Conservation (phyloP, 1,139 yeast genomes). For the Debaryomycetaceae sp. region DNA sequence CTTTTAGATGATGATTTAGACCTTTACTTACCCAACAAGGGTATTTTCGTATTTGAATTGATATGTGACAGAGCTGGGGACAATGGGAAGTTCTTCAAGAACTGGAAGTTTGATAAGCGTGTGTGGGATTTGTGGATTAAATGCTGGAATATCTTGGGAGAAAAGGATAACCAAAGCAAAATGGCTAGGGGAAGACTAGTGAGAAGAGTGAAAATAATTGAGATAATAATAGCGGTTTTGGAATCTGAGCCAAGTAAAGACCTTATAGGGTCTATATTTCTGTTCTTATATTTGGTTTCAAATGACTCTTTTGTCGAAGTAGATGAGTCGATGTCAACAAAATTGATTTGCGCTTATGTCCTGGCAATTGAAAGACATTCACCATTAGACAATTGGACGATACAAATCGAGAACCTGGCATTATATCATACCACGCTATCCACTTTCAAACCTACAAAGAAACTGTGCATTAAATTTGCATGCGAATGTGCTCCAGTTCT, state of each 20-base stretch:
- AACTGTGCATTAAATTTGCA: constrained; percentile 25
- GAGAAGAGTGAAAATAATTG: constrained; percentile 28
- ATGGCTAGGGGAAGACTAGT: constrained; percentile 28
- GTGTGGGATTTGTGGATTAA: constrained; percentile 49
- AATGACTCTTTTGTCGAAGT: constrained; percentile 27
- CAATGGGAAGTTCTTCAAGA: constrained; percentile 22
- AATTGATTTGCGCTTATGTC: constrained; percentile 17
- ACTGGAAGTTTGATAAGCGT: constrained; percentile 38
- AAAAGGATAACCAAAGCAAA: constrained; percentile 7
- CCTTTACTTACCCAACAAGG: constrained; percentile 59
- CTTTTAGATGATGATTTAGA: constrained; percentile 37
- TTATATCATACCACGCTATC: constrained; percentile 23
- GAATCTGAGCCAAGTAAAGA: constrained; percentile 5
- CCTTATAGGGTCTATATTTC: constrained; percentile 15
- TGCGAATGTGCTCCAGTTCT: constrained; percentile 14
- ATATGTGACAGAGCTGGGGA: constrained; percentile 65
- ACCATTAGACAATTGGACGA: constrained; percentile 18
- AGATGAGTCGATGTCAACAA: constrained; percentile 27
- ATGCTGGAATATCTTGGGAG: constrained; percentile 33
- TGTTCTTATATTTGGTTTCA: constrained; percentile 15
- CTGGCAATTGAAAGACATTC: constrained; percentile 1
- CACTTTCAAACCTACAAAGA: constrained; percentile 29
- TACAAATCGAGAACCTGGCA: constrained; percentile 16
- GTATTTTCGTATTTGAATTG: constrained; percentile 61
- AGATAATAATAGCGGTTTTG: constrained; percentile 14